A percentile compares a stretch with the other conserved stretches of the same genome.
phyloP scores from a whole-genome alignment of 345 rosid genomes.

The Eucalyptus decipiens region DNA sequence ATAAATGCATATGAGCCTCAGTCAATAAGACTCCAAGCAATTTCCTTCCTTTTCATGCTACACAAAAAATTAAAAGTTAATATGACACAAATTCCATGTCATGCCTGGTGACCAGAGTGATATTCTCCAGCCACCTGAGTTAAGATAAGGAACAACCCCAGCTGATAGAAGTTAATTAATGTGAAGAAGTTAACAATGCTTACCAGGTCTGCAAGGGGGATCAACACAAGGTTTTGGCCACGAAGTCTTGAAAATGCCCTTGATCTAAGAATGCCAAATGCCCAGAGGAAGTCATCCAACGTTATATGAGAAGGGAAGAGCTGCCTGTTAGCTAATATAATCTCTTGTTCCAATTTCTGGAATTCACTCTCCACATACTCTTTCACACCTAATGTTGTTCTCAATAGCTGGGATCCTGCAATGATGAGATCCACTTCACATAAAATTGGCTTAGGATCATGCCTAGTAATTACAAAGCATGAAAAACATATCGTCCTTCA shows the following conservation, averaged over 20 bases:
- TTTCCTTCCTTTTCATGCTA: background rate
- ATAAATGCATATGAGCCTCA: background rate
- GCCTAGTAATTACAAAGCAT: background rate
- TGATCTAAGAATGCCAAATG: slow-evolving; percentile 80
- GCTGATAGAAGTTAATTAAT: background rate
- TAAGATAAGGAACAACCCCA: background rate
- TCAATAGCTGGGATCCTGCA: slow-evolving; percentile 70
- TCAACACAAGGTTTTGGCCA: slow-evolving; percentile 77
- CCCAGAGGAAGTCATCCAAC: slow-evolving; percentile 71
- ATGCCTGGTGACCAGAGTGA: background rate
- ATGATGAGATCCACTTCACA: background rate
- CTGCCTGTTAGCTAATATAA: slow-evolving; percentile 39
- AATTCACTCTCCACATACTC: slow-evolving; percentile 53
- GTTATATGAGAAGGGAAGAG: slow-evolving; percentile 63
- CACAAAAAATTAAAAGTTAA: background rate
- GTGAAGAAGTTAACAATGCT: background rate
- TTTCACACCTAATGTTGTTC: slow-evolving; percentile 63
- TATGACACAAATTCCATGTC: background rate
- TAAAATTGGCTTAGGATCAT: background rate
- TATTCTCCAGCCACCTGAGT: background rate
- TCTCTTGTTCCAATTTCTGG: slow-evolving; percentile 50
- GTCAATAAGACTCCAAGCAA: background rate
- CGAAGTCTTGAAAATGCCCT: slow-evolving; percentile 86
- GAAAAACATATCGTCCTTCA: background rate
- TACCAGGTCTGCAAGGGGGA: slow-evolving; percentile 94